phyloP scores from a whole-genome alignment of 345 rosid species.

The Punica granatum region DNA sequence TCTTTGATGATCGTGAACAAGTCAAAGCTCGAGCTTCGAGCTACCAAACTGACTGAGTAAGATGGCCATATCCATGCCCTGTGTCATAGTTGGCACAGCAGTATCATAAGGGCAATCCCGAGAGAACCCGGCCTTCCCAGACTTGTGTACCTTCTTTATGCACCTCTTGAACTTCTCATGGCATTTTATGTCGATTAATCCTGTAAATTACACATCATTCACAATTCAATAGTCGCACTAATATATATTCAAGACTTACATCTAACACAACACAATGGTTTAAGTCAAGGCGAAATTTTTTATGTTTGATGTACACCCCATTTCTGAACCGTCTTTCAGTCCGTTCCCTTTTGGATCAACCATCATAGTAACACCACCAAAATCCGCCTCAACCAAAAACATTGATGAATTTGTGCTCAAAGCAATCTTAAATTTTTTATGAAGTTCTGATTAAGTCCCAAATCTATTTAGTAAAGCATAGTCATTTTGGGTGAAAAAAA shows the following conservation, averaged over 20 bases:
- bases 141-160: conserved; percentile 48
- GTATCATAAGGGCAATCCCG: conserved; percentile 50
- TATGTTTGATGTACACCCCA: no score
- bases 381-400: background rate
- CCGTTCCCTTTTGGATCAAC: background rate
- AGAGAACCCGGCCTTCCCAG: conserved; percentile 64
- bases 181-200: conserved; percentile 51
- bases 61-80: conserved; percentile 84
- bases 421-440: background rate
- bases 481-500: background rate
- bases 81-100: conserved; percentile 68
- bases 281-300: no score
- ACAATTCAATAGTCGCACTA: background rate
- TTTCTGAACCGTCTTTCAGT: background rate
- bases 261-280: background rate
- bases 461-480: background rate
- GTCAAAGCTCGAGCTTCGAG: conserved; percentile 41
- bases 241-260: background rate
- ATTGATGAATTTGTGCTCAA: background rate
- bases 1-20: background rate
- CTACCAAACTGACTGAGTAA: conserved; percentile 55
- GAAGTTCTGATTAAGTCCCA: background rate
- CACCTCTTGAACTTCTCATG: conserved; percentile 71
- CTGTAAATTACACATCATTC: conserved; percentile 17
- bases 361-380: background rate